Conservation (phyloP, 208 protist species). For the Acanthamoeba lenticulata region DNA sequence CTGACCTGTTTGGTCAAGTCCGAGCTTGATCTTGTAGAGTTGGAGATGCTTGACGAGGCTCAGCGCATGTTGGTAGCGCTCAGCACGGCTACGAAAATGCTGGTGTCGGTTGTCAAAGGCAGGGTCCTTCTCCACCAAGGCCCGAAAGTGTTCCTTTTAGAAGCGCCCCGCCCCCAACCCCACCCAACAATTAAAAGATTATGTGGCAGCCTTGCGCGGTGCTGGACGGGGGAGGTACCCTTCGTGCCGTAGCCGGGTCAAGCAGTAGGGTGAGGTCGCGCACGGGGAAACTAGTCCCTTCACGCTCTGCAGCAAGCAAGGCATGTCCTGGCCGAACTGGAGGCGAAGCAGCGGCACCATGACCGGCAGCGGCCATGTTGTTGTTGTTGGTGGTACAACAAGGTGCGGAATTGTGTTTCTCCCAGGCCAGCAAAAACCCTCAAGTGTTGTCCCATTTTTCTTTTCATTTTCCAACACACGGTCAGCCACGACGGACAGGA, state of each 20-base stretch:
- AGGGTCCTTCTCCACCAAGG: constrained; percentile 14
- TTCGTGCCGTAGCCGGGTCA: neutral
- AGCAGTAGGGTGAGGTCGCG: constrained; percentile 55
- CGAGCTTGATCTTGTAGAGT: constrained; percentile 57
- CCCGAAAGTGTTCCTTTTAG: constrained; percentile 20
- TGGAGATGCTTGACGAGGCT: constrained; percentile 43
- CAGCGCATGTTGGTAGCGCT: constrained; percentile 49
- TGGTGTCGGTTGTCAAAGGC: constrained; percentile 49
- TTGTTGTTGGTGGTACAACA: too few species aligned
- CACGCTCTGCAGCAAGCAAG: neutral
- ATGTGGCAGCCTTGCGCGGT: neutral
- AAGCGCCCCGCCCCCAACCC: neutral
- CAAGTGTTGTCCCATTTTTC: too few species aligned
- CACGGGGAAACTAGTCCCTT: constrained; percentile 6
- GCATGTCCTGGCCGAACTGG: neutral
- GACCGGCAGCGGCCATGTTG: too few species aligned
- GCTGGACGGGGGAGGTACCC: neutral
- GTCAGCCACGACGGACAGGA: too few species aligned
- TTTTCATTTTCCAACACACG: too few species aligned
- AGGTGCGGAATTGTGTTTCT: too few species aligned
- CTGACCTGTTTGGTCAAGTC: neutral
- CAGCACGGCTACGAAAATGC: neutral
- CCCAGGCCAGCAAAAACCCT: too few species aligned
- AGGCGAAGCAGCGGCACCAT: too few species aligned
- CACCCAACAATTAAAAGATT: neutral